These are phyloP conservation scores for Tetramitus jugosus DNA, from an alignment of 208 protist species.

Conservation along the genomic window DNA sequence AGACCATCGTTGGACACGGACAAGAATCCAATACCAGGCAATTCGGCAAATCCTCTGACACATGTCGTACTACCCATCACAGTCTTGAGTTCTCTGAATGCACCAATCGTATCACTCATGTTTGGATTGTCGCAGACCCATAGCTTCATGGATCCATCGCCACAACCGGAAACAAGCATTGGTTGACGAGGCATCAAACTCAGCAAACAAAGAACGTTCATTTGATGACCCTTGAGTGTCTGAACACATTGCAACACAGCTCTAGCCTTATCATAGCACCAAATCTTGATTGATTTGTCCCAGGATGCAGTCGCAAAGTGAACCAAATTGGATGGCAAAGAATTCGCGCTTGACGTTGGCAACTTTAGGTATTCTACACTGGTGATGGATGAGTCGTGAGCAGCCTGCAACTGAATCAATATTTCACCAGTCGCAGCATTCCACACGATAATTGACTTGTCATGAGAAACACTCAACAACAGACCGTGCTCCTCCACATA, in stretches of 20 bases:
- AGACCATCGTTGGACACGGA: background rate
- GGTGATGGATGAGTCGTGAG: background rate
- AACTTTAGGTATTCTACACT: background rate
- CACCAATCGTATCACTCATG: background rate
- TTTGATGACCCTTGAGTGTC: background rate
- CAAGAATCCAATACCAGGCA: background rate
- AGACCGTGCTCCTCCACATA: background rate
- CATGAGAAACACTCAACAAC: background rate
- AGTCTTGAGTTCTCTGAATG: background rate
- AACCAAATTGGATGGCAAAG: background rate
- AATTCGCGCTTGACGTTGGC: background rate
- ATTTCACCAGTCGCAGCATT: background rate
- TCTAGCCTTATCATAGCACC: background rate
- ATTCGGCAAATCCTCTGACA: background rate
- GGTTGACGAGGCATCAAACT: background rate
- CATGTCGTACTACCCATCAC: no score
- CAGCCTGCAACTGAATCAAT: background rate
- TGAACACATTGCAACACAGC: no score
- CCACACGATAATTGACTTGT: background rate
- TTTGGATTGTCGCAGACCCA: background rate
- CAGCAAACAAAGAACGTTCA: slow-evolving; percentile 12
- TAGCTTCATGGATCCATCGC: slow-evolving; percentile 8
- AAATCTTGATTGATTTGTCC: background rate
- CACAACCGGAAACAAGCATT: background rate
- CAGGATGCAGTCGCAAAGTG: background rate